Conservation (phyloP, 2,329 filamentous ascomycete genomes). For the Diplodia mutila region DNA sequence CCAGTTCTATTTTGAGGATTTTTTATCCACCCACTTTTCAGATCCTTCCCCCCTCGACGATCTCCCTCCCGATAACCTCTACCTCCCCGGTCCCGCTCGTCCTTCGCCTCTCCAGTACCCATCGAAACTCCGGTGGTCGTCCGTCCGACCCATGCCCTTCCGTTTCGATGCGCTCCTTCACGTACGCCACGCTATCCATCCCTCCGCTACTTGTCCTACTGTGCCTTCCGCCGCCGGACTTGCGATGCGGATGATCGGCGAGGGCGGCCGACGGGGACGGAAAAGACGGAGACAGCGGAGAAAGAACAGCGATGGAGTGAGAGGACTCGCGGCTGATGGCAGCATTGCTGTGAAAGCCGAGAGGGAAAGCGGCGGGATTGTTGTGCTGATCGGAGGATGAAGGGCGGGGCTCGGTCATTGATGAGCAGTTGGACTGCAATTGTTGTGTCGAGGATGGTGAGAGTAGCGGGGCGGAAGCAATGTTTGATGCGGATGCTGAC, state of each 20-base stretch:
- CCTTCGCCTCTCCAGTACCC: constrained; percentile 71
- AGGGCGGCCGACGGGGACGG: neutral
- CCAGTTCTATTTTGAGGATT: neutral
- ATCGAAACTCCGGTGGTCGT: constrained; percentile 39
- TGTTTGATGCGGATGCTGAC: neutral
- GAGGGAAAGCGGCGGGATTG: neutral
- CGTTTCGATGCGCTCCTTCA: constrained; percentile 44
- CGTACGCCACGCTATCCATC: constrained; percentile 72
- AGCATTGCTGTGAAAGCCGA: neutral
- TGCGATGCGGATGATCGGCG: constrained; percentile 6
- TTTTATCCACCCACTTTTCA: constrained; percentile 27
- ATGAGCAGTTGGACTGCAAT: neutral
- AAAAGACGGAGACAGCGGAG: neutral
- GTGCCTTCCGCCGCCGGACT: constrained; percentile 29
- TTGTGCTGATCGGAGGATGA: neutral
- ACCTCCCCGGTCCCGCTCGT: constrained; percentile 68
- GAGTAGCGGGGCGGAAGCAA: neutral
- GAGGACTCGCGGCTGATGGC: neutral
- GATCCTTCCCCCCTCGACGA: constrained; percentile 60
- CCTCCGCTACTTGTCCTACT: constrained; percentile 53
- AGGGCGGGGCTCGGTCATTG: neutral
- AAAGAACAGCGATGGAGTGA: neutral
- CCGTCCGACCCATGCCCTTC: neutral
- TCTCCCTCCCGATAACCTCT: constrained; percentile 66
- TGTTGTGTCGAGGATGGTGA: neutral